Evolutionary conservation across 495 filamentous ascomycete genomes (phyloP), one percentile per base, ranked within the genome.

Genomic region (Penicillium canariense): DNA sequence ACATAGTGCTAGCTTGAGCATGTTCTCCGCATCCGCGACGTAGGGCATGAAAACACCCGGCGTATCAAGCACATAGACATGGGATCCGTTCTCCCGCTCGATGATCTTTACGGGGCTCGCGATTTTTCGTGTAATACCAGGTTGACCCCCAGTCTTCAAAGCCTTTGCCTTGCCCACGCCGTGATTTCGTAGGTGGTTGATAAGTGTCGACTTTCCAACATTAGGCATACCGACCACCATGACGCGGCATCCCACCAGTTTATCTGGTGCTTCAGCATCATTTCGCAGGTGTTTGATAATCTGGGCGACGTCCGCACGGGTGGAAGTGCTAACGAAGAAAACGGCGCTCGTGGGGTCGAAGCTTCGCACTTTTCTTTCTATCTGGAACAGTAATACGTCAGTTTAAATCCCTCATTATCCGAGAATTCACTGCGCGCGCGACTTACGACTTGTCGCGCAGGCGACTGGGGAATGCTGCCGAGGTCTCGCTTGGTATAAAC

Each of bases 171-270:
- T 83, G 15, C 77, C 69, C 52, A 88, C 75, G 39, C 91, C 88
- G 15, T 76, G 71, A 18, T 76, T 79, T 9, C 95, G 87, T 34
- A 98, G 77, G 25, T 87, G 80, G 69, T 98, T 98, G 22, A 98
- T 84, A 12, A 98, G 77, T 0, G 93, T 90, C 20, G 89, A 95
- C 70, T 98, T 85, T 17, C 82, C 94, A 0, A 94, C 89, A 70
- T 98, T 98, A 5, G 94, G 94, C 93, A 98, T 97, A 25, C 94
- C 94, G 15, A 97, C 91, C 1, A 97, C 82, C 67, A 98, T 79
- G 49, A 90, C 81, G 23, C 91, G 84, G 48, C 88, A 82, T 2
- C 91, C 90, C 6, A 81, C 81, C 7, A 91, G 68, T 28, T 78
- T 81, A 58, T 82, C 69, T 3, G 66, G 67, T 9, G 68, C 65